Base-by-base conservation (phyloP, 371 early-diverging fungal species). In the Rhizopus stolonifer region DNA sequence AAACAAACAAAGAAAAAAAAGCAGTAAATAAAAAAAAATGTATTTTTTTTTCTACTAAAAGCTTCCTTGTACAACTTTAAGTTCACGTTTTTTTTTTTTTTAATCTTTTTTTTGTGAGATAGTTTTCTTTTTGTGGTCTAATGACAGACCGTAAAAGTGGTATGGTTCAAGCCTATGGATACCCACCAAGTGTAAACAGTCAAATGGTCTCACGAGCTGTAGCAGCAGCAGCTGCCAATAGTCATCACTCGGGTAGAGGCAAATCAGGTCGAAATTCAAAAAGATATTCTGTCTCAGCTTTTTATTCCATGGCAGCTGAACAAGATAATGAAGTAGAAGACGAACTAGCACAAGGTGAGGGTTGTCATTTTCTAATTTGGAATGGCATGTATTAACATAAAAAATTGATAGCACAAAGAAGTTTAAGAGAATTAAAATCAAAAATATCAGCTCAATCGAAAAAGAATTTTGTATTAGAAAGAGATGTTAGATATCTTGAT, bases 311-410 rank as follows among this genome's bases (percentile, higher is more conserved):
- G 81, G 94, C 91, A 26, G 90, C 94, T n/a, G 93, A 93, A 68
- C 89, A 93, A 64, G 95, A 94, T 65, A 84, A 84, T n/a, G 94
- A 93, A 65, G 90, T 94, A 14, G 90, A 93, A 66, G 96, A 95
- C 70, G 96, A 94, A 56, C 82, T 95, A 26, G 90, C 94, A 21
- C 40, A 61, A 70, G 70, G 75, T 74, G 44, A 22, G n/a, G n/a
- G n/a, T n/a, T n/a, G n/a, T n/a, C n/a, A n/a, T n/a, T n/a, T n/a
- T n/a, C n/a, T n/a, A n/a, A n/a, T n/a, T n/a, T n/a, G n/a, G n/a
- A n/a, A n/a, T n/a, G n/a, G n/a, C n/a, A n/a, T n/a, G n/a, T n/a
- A 13, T 45, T 24, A 40, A 49, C 2, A 22, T 4, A 40, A n/a
- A 31, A 4, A 25, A 23, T 4, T 60, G 9, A 17, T 33, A 88